Conservation (phyloP, 257 asterid genomes). For the Osmanthus fragrans region DNA sequence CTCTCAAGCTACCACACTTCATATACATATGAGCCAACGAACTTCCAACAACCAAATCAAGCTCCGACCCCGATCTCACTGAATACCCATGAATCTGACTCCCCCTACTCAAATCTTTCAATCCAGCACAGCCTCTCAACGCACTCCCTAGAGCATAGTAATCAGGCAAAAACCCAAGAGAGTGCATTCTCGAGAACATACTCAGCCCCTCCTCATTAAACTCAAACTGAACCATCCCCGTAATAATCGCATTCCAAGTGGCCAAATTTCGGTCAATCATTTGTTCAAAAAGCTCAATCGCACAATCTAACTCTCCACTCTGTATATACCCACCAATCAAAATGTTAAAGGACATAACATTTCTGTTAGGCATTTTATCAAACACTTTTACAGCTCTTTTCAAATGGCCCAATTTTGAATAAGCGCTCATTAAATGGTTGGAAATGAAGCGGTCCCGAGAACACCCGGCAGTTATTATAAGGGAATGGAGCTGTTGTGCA, state of each 20-base stretch:
- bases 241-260: slow-evolving; percentile 83
- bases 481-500: slow-evolving; percentile 67
- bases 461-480: slow-evolving; percentile 54
- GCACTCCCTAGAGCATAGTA: slow-evolving; percentile 76
- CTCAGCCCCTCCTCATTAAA: slow-evolving; percentile 58
- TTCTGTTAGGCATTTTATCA: slow-evolving; percentile 57
- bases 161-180: slow-evolving; percentile 59
- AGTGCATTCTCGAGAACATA: slow-evolving; percentile 57
- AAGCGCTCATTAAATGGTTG: slow-evolving; percentile 67
- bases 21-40: slow-evolving; percentile 82
- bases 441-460: slow-evolving; percentile 52
- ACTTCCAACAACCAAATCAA: slow-evolving; percentile 65
- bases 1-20: slow-evolving; percentile 62
- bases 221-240: slow-evolving; percentile 65
- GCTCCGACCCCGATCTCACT: slow-evolving; percentile 53
- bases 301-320: slow-evolving; percentile 51
- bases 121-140: slow-evolving; percentile 84
- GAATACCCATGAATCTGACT: slow-evolving; percentile 63
- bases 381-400: slow-evolving; percentile 52
- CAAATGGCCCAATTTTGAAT: slow-evolving; percentile 52
- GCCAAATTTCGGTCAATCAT: slow-evolving; percentile 77
- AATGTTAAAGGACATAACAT: slow-evolving; percentile 78
- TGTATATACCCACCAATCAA: slow-evolving; percentile 71
- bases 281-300: slow-evolving; percentile 54
- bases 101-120: slow-evolving; percentile 69